These are phyloP conservation scores for Tolypocladium tropicale DNA, from an alignment of 2,329 filamentous ascomycete genomes.

Conservation along the genomic window DNA sequence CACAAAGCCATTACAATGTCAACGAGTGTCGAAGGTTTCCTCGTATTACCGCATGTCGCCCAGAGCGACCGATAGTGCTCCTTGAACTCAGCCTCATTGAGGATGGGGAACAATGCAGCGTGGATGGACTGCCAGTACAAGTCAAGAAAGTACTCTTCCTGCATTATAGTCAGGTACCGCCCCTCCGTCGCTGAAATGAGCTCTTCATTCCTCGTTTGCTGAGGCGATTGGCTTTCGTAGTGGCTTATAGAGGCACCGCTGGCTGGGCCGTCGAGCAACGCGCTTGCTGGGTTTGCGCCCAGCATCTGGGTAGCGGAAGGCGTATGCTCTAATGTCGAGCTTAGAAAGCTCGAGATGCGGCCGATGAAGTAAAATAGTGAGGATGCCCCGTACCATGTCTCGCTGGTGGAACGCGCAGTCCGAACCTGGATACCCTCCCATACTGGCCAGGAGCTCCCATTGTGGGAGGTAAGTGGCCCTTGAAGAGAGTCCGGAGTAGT, in stretches of 20 bases:
- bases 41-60: not conserved
- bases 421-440: not conserved
- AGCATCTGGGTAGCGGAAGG: not conserved
- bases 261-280: not conserved
- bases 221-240: not conserved
- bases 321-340: not conserved
- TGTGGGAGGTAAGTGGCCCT: not conserved
- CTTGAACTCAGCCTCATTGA: not conserved
- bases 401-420: not conserved
- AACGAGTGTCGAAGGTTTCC: not conserved
- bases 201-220: not conserved
- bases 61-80: not conserved
- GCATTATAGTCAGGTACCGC: not conserved
- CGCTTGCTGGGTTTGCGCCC: not conserved
- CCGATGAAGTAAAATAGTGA: not conserved
- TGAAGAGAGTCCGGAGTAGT: not conserved
- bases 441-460: not conserved
- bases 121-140: not conserved
- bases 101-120: not conserved
- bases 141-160: not conserved
- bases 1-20: not conserved
- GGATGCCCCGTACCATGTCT: not conserved
- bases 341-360: not conserved
- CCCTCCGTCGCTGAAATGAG: not conserved
- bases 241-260: not conserved